Conservation (phyloP, 257 asterid species). For the Catharanthus roseus region DNA sequence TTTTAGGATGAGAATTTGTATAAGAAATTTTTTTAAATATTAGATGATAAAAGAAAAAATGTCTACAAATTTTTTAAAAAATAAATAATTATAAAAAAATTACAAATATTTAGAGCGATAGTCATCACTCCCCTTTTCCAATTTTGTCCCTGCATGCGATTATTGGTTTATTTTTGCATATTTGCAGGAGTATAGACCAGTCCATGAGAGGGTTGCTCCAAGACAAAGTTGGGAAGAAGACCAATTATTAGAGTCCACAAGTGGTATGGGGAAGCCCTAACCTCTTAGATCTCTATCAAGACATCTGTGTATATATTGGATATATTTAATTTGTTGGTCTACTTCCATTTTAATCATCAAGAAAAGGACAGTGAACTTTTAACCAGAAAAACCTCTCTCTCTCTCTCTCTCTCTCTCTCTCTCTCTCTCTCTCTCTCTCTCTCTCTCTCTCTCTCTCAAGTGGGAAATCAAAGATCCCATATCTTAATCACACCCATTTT, state of each 20-base stretch:
- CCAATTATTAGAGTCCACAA: constrained; percentile 29
- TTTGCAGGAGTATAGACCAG: constrained; percentile 48
- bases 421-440: not conserved
- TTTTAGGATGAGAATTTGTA: too few relatives aligned
- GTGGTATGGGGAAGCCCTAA: constrained; percentile 34
- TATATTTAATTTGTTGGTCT: not conserved
- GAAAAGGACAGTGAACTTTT: not conserved
- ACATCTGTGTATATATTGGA: not conserved
- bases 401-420: not conserved
- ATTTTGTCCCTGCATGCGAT: too few relatives aligned
- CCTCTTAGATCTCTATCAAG: constrained; percentile 16
- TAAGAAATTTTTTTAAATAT: too few relatives aligned
- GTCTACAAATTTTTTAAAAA: too few relatives aligned
- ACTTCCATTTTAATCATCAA: constrained; percentile 12
- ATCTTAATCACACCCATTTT: constrained; percentile 1
- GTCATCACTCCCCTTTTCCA: too few relatives aligned
- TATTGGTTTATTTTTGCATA: not conserved
- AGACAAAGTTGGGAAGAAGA: constrained; percentile 47
- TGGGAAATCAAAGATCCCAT: constrained; percentile 11
- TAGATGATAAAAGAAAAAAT: too few relatives aligned
- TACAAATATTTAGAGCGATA: too few relatives aligned
- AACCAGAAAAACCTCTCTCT: not conserved
- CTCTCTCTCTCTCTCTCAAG: not conserved
- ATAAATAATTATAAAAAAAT: too few relatives aligned
- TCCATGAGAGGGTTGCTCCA: constrained; percentile 42